Evolutionary conservation across 75 land plant genomes (phyloP).

Genomic region (Adiantum capillusveneris): DNA sequence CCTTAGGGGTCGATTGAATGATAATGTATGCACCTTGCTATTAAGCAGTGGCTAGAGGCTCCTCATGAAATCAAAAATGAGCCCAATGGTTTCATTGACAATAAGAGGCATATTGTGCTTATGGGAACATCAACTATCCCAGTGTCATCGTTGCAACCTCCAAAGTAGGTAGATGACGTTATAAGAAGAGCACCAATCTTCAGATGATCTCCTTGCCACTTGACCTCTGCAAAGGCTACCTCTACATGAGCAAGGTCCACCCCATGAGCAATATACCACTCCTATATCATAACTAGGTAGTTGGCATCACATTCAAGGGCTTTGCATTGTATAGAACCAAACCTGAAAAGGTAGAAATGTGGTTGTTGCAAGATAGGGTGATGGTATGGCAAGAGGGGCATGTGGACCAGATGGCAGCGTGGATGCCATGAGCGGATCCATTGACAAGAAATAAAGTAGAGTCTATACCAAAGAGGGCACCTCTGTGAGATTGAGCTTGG

Average conservation of each 20-base stretch:
- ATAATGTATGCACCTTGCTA: constrained; percentile 85
- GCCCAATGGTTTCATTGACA: constrained; percentile 97
- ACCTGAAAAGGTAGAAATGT: constrained; percentile 72
- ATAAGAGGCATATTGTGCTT: constrained; percentile 54
- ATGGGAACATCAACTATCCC: constrained; percentile 52
- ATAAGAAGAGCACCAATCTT: constrained; percentile 70
- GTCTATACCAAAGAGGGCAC: constrained; percentile 58
- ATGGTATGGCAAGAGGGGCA: constrained; percentile 67
- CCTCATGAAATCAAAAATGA: constrained; percentile 70
- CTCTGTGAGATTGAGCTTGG: constrained; percentile 69
- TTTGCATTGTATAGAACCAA: constrained; percentile 69
- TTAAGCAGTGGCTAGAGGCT: constrained; percentile 61
- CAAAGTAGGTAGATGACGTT: constrained; percentile 85
- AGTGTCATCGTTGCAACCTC: constrained; percentile 60
- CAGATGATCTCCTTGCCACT: constrained; percentile 26
- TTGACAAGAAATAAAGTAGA: constrained; percentile 84
- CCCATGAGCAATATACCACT: constrained; percentile 66
- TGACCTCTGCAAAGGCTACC: constrained; percentile 47
- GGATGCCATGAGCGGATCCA: constrained; percentile 87
- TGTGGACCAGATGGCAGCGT: constrained; percentile 85
- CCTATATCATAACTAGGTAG: constrained; percentile 33
- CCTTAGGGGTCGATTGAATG: constrained; percentile 91
- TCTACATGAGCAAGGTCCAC: constrained; percentile 46
- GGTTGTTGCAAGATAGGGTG: constrained; percentile 69
- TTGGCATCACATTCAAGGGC: constrained; percentile 70